Evolutionary conservation across 2,329 filamentous ascomycete species (phyloP).

Genomic region (Alternaria sp.): DNA sequence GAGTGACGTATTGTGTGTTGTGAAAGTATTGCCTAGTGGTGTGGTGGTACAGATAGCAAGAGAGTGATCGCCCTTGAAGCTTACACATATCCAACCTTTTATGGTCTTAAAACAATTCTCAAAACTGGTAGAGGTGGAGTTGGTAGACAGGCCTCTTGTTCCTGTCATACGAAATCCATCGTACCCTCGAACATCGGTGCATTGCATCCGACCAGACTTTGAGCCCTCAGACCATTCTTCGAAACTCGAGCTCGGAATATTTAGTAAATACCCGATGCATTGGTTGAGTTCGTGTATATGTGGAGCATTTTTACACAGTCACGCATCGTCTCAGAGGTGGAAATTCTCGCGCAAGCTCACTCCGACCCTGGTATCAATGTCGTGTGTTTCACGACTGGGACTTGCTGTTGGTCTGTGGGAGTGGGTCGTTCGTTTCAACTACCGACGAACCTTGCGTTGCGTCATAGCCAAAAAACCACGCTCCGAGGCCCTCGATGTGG

Average conservation of each 20-base stretch:
- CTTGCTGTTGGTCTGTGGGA: not conserved
- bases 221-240: not conserved
- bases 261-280: not conserved
- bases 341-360: not conserved
- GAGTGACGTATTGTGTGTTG: not conserved
- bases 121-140: not conserved
- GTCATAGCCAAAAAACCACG: not conserved
- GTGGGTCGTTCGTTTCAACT: not conserved
- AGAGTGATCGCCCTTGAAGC: not conserved
- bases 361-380: not conserved
- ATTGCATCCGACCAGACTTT: not conserved
- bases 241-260: not conserved
- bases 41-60: not conserved
- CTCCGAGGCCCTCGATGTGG: not conserved
- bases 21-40: not conserved
- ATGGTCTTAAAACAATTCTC: not conserved
- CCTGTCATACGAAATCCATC: not conserved
- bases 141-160: not conserved
- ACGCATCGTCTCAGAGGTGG: not conserved
- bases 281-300: not conserved
- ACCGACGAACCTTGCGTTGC: not conserved
- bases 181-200: not conserved
- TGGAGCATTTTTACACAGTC: not conserved
- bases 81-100: not conserved
- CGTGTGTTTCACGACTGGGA: not conserved